Conservation (phyloP, 345 rosid species). For the Sisymbrium altissimum region DNA sequence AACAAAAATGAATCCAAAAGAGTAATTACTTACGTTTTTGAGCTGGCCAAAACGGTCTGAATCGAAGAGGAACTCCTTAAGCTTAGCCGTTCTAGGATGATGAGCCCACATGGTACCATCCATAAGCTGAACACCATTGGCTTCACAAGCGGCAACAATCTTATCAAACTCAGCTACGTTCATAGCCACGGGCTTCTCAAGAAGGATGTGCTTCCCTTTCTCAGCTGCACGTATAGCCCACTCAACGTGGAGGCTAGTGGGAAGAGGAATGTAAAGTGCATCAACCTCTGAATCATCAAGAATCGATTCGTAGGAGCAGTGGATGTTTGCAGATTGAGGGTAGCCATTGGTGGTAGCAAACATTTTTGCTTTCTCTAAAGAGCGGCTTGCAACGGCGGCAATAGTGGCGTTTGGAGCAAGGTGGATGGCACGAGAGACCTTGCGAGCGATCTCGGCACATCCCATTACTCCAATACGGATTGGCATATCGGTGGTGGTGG, state of each 20-base stretch:
- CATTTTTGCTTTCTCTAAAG: conserved; percentile 32
- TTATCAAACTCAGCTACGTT: conserved; percentile 59
- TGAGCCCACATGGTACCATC: conserved; percentile 97
- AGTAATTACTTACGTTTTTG: conserved; percentile 35
- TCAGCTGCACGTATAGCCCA: conserved; percentile 71
- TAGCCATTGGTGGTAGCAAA: neutral
- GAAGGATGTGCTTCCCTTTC: conserved; percentile 73
- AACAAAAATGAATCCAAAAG: neutral
- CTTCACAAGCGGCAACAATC: conserved; percentile 61
- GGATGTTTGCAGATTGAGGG: neutral
- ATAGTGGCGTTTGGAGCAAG: conserved; percentile 67
- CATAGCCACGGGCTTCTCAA: conserved; percentile 79
- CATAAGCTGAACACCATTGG: conserved; percentile 79
- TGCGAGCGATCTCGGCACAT: no score
- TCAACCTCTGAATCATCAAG: neutral
- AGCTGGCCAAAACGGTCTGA: no score
- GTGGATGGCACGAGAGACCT: no score
- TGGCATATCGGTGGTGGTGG: conserved; percentile 9
- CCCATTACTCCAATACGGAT: conserved; percentile 71
- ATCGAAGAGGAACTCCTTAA: no score
- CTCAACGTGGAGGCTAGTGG: no score
- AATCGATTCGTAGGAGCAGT: neutral
- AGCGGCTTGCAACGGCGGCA: conserved; percentile 74
- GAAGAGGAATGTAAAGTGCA: neutral
- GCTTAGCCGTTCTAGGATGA: conserved; percentile 58